Evolutionary conservation across 192 early-diverging fungal genomes (phyloP), one percentile per base, ranked within the genome.

Genomic region (Fimicolochytrium jonesii): DNA sequence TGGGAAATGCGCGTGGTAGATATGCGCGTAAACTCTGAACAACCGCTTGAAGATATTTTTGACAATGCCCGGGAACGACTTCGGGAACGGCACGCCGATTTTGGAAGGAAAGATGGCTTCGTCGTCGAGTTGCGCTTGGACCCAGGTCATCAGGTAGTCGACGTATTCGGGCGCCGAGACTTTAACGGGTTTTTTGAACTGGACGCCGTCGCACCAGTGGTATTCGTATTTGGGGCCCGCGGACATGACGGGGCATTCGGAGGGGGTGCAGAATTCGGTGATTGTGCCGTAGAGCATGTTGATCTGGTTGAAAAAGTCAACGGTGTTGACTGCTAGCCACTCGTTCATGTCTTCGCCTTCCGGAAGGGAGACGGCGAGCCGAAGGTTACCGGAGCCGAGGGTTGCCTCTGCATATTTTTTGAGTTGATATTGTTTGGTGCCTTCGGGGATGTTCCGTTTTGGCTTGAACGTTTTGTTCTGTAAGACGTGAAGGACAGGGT

Each of bases 281-380:
- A 78, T 67, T n/a, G 71, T 73, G 52, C 89, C 92, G 69, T 91
- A 97, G 7, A 97, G 74, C 86, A 96, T 86, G 74, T 95, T 95
- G 55, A 93, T 86, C 72, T 97, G 95, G 79, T 94, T 94, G 75
- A 90, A 95, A 71, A 97, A 97, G 72, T 97, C 95, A 9, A 92
- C 90, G 2, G 89, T 84, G 70, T 95, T 90, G 41, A 92, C 90
- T 10, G 95, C 93, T 4, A 95, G 76, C 95, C 95, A 97, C 62
- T 97, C 95, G 66, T 92, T 84, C 29, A 82, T 42, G 50, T 89
- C 86, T 72, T 95, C 93, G 59, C 92, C 92, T 41, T 91, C 88
- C 28, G 95, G 95, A 18, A 94, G 66, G 33, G 82, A 65, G 22
- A 94, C 90, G 5, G 89, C 89, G 37, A 83, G 67, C 46, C 85